Conservation (phyloP, 1,284 basidiomycete species). For the Vanrija pseudolonga region DNA sequence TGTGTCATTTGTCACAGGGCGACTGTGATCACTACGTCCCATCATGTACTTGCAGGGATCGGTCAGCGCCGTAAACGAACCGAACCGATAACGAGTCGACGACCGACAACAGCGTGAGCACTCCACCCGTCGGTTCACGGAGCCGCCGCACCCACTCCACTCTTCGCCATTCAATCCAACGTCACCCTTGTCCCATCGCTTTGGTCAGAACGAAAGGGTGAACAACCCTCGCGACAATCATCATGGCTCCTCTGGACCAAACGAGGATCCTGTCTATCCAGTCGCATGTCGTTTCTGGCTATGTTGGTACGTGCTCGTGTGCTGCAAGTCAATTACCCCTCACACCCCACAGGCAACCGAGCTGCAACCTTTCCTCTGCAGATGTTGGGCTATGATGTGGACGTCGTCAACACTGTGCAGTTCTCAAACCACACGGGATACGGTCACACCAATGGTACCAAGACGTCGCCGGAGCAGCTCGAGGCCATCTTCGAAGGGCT, state of each 20-base stretch:
- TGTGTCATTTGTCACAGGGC: too few species aligned
- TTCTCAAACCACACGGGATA: constrained; percentile 89
- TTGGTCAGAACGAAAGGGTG: background rate
- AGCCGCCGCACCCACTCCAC: too few species aligned
- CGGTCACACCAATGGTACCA: constrained; percentile 67
- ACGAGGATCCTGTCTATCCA: constrained; percentile 63
- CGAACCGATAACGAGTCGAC: too few species aligned
- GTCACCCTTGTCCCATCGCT: too few species aligned
- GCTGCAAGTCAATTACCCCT: background rate
- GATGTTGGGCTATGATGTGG: constrained; percentile 91
- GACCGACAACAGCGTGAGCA: too few species aligned
- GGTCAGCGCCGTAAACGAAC: too few species aligned
- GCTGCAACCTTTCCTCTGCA: constrained; percentile 94
- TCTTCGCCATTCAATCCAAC: too few species aligned
- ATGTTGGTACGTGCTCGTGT: constrained; percentile 65
- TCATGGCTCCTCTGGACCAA: constrained; percentile 52
- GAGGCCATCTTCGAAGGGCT: constrained; percentile 63
- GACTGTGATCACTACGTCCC: too few species aligned
- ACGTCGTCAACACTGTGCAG: constrained; percentile 91
- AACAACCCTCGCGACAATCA: constrained; percentile 39
- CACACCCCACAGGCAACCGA: constrained; percentile 53
- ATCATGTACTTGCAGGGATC: too few species aligned
- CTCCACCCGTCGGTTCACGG: too few species aligned
- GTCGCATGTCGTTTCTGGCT: constrained; percentile 90
- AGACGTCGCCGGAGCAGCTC: constrained; percentile 66